Base-by-base conservation (phyloP, 1,284 basidiomycete species). In the Dichomitus squalens region DNA sequence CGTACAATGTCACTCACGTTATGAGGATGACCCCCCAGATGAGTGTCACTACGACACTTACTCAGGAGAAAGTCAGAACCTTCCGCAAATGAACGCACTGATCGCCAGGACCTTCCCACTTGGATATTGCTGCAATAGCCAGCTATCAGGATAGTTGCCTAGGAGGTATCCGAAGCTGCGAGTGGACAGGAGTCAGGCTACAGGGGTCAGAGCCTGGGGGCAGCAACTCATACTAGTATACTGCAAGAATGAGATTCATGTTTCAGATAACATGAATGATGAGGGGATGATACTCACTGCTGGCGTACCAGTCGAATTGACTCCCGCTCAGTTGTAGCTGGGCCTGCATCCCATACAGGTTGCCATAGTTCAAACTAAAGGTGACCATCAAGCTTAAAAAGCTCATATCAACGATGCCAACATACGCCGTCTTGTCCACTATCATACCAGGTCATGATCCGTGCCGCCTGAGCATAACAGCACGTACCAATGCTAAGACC, bases 361-460 rank as follows among this genome's bases (percentile, higher is more conserved):
- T 66, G 2, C 55, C 64, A 41, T 64, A 66, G 48, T 66, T 66
- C 4, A 66, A 47, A 1, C 64, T 55, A 29, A 25, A 18, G 4
- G 20, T 1, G 12, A 7, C 3, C 1, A 2, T 16, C 23, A 1
- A 18, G 46, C 14, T 33, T 12, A 33, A 6, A 33, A 33, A 33
- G 21, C 4, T 9, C 29, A 34, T 8, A 29, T 12, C 9, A n/a
- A n/a, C n/a, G n/a, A n/a, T n/a, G n/a, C n/a, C n/a, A 9, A 58
- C 60, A 12, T 53, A 66, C 64, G 64, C 64, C 4, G 64, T 66
- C 60, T 66, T 66, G 25, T 66, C 64, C 60, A 64, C 64, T 66
- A 21, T 7, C 14, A 18, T 7, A 33, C 12, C 6, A 33, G 12
- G 6, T 33, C 31, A 33, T 33, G 31, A 33, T 12, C 31, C 7